Percentiles rank a stretch among this genome's conserved stretches.
Conservation (phyloP, 768 basidiomycete genomes). For the Tricholoma bakamatsutake region DNA sequence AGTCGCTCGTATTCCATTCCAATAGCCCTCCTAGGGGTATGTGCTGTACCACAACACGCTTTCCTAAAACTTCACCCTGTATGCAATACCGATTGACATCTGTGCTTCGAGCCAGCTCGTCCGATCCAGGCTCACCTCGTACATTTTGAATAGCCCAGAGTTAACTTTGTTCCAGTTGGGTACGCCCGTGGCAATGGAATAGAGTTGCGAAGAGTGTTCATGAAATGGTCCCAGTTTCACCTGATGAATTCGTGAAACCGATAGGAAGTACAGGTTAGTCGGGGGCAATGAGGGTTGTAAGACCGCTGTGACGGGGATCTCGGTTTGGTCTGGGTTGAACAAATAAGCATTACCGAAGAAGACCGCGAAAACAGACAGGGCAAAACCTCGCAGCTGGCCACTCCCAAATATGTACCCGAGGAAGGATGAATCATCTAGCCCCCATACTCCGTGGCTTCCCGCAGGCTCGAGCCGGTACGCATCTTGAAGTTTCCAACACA, state of each 20-base stretch:
- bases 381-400: slow-evolving; percentile 72
- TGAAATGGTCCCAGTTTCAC: slow-evolving; percentile 87
- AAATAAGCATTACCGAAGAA: slow-evolving; percentile 7
- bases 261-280: slow-evolving; percentile 79
- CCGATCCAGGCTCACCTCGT: slow-evolving; percentile 49
- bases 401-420: slow-evolving; percentile 89
- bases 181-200: slow-evolving; percentile 84
- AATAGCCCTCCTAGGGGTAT: slow-evolving; percentile 80
- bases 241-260: slow-evolving; percentile 69
- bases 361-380: slow-evolving; percentile 1
- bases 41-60: slow-evolving; percentile 96
- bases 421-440: slow-evolving; percentile 87
- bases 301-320: slow-evolving; percentile 59
- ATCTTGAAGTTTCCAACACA: slow-evolving; percentile 86
- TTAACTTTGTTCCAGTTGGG: slow-evolving; percentile 91
- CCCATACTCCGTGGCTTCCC: slow-evolving; percentile 98
- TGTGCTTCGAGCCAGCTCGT: not conserved
- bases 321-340: slow-evolving; percentile 45
- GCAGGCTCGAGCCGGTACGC: slow-evolving; percentile 91
- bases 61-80: slow-evolving; percentile 88
- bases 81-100: not conserved
- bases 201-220: slow-evolving; percentile 87
- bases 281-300: slow-evolving; percentile 51
- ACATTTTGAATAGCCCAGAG: slow-evolving; percentile 92
- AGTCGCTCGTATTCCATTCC: slow-evolving; percentile 44